Evolutionary conservation across 352 stramenopile genomes (phyloP), one percentile per base, ranked within the genome.

Genomic region (Chrysophaeum taylorii): DNA sequence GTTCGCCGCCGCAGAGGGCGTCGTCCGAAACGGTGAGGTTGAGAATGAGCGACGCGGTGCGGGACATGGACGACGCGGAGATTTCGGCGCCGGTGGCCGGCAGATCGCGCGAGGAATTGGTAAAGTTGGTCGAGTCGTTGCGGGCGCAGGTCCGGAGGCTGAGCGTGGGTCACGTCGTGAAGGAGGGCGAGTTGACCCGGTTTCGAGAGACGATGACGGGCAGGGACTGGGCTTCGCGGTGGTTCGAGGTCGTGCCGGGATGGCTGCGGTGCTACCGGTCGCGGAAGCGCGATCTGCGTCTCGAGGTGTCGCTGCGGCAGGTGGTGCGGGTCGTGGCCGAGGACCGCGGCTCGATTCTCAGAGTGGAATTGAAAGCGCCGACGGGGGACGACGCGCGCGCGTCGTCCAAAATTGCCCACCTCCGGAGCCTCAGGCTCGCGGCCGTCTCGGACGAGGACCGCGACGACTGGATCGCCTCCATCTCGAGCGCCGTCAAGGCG

Each of bases 191-290:
- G 36, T 36, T 66, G 14, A 23, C n/a, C 23, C 31, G 57, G 9
- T 45, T 45, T 36, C 57, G 57, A 9, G 57, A 66, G 57, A 66
- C 57, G 57, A 41, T 66, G 57, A 66, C 57, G 57, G 57, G 57
- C 57, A 23, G 36, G 12, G 57, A 66, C 57, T 66, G 57, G 57
- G 27, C 57, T 2, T 25, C 18, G 2, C 57, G 57, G 2, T 66
- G 27, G 7, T 66, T 66, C 57, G 57, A 66, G 57, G 57, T 66
- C 57, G 57, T 66, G 21, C 57, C 57, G 9, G 57, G 57, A 12
- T 43, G 15, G 31, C 57, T 66, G 1, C 31, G 57, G 57, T 66
- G 57, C 57, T 66, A 66, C 57, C 31, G 36, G 57, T 66, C 57
- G 57, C 27, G 31, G 33, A 66, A 31, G 57, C 57, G 57, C 4